Percentiles rank a stretch among this genome's conserved stretches.
phyloP scores from a whole-genome alignment of 352 stramenopile species.

The Pythium sukuiense region DNA sequence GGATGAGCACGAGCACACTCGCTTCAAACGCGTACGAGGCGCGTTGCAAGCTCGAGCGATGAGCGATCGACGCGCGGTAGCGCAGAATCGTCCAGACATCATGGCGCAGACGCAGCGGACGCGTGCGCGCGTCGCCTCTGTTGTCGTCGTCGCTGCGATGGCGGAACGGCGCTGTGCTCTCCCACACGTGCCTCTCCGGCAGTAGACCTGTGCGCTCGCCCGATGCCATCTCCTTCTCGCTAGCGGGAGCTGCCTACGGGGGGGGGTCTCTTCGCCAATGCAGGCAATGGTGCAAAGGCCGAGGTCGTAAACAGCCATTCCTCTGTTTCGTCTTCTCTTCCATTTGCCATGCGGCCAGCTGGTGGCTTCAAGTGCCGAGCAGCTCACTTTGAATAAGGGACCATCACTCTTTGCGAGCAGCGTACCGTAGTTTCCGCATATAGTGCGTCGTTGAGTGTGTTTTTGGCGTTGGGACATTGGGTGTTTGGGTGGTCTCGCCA shows the following conservation, averaged over 20 bases:
- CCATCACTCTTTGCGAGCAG: conserved; percentile 18
- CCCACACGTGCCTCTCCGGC: conserved; percentile 33
- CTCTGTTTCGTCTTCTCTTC: conserved; percentile 4
- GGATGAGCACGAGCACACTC: conserved; percentile 70
- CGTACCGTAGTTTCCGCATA: not conserved
- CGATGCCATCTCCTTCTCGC: conserved; percentile 7
- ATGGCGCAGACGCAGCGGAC: conserved; percentile 34
- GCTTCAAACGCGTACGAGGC: conserved; percentile 70
- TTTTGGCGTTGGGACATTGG: conserved; percentile 9
- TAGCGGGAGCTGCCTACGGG: not conserved
- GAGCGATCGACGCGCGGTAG: conserved; percentile 62
- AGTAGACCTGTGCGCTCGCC: conserved; percentile 32
- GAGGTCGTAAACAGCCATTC: not conserved
- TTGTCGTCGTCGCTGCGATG: conserved; percentile 13
- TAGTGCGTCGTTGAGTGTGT: not conserved
- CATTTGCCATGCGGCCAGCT: conserved; percentile 4
- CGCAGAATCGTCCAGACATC: conserved; percentile 79
- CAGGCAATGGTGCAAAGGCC: not conserved
- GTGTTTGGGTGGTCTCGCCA: conserved; percentile 20
- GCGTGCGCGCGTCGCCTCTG: not conserved
- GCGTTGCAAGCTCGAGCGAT: conserved; percentile 59
- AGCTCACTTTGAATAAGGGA: conserved; percentile 2
- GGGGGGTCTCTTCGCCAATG: not conserved
- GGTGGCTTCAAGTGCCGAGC: conserved; percentile 13
- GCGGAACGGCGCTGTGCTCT: conserved; percentile 26